phyloP scores from a whole-genome alignment of 176 grass and related monocot species.

The Melocanna baccifera region DNA sequence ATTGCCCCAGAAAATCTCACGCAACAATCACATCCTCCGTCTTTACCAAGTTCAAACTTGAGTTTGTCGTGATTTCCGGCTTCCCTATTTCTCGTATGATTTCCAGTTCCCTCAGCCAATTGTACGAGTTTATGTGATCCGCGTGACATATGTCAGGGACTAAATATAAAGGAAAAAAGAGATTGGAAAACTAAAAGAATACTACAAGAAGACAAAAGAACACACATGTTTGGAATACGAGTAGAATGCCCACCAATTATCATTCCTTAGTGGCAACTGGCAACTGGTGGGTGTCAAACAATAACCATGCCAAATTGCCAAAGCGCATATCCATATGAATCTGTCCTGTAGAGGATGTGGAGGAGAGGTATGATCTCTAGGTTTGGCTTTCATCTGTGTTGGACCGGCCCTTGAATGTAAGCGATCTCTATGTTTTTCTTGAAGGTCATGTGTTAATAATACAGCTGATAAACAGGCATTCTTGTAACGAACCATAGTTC shows the following conservation, averaged over 20 bases:
- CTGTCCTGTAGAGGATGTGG: conserved; percentile 8
- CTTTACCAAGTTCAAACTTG: background rate
- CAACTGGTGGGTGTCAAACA: background rate
- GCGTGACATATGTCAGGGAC: background rate
- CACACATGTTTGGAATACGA: too few relatives aligned
- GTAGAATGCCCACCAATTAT: conserved; percentile 5
- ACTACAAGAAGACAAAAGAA: background rate
- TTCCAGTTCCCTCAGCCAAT: background rate
- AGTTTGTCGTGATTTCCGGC: too few relatives aligned
- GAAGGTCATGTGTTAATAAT: background rate
- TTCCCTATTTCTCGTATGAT: background rate
- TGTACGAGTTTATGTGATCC: background rate
- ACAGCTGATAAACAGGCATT: background rate
- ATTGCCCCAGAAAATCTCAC: background rate
- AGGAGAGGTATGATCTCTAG: background rate
- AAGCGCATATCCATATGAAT: background rate
- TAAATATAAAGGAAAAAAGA: background rate
- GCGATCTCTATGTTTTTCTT: too few relatives aligned
- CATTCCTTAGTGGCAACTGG: background rate
- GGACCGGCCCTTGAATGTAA: too few relatives aligned
- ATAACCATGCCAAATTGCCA: conserved; percentile 1
- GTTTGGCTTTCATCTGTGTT: background rate
- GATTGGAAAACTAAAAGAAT: background rate
- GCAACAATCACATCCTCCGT: too few relatives aligned
- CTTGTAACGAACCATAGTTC: background rate